Base-by-base conservation (phyloP, 2,329 filamentous ascomycete species). In the Colletotrichum tabaci region DNA sequence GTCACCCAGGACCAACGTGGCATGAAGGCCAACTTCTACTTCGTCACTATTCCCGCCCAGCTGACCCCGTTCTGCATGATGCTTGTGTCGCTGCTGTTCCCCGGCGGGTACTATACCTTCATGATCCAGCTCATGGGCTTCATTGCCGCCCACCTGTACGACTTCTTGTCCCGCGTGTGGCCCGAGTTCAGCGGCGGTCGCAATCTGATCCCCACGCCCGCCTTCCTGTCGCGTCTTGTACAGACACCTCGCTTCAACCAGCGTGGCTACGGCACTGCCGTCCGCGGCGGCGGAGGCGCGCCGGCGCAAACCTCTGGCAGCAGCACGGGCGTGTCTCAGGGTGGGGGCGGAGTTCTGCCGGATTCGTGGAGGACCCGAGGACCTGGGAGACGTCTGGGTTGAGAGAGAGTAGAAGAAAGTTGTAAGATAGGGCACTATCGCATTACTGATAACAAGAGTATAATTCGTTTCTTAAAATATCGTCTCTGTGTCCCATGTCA, bases 121-220 rank as follows among this genome's bases (percentile, higher is more conserved):
- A 79, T 93, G 67, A 77, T 91, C 4, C 91, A 97, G 78, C 81
- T 90, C 5, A 93, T 90, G 44, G 96, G 96, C n/a, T 86, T 99
- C 13, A 74, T 97, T 53, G 94, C 95, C 15, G 95, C 95, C 5
- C 96, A 99, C 80, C 78, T 96, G 23, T 97, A 94, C 82, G 94
- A 98, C 80, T 99, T 98, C 79, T 82, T 98, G 61, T 94, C 93
- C 2, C 89, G 94, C 60, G 87, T 98, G 52, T 98, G 95, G 87
- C 96, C 96, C 6, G 90, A 93, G 66, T 96, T 96, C 79, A 96
- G 95, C 42, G 93, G 94, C 67, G 96, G 96, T 0, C 87, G 85
- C 62, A 97, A 95, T 78, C 87, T 92, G 60, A 86, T 98, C 46
- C 85, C 87, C 16, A 96, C 95, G 0, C 96, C 96, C 2, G 80